Base-by-base conservation (phyloP, 495 filamentous ascomycete species). In the Bombardia bombarda region DNA sequence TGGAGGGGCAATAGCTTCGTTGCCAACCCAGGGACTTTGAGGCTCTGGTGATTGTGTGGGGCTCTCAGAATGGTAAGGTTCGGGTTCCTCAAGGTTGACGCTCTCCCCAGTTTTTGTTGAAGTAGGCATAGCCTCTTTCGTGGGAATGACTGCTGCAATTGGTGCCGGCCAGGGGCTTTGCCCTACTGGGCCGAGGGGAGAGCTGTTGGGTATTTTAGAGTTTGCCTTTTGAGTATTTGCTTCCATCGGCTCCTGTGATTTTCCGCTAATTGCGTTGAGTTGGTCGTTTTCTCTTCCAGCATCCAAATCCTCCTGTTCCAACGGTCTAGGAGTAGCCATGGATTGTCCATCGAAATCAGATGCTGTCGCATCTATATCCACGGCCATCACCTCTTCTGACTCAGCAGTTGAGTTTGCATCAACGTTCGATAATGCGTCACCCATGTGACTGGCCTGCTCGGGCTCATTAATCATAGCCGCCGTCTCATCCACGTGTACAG, bases 1-100 rank as follows among this genome's bases (percentile, higher is more conserved):
- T 9, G 10, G 9, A 22, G 24, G 7, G 4, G 4, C 7, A 12
- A 19, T 18, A 24, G 22, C 22, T 20, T 2, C 40, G 16, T 32
- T 23, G 23, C 9, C 19, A 4, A 38, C 18, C 47, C 47, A 49
- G 10, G 47, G 41, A 18, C 47, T 49, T 26, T 49, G 47, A 13
- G 22, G 8, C 23, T 33, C 12, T 18, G 45, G 16, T 33, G 25
- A 16, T n/a, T 38, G 23, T 38, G 23, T 24, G 25, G 9, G 18
- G 13, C 16, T 7, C 16, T 23, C 9, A n/a, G 32, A 13, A 20
- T 36, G 41, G 26, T 26, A 7, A 26, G 14, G 28, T 10, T n/a
- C n/a, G 6, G 28, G 22, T 18, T 25, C 9, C 16, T 2, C 7
- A 8, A 19, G 22, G 13, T 14, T 18, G 17, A 18, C n/a, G 12